Conservation (phyloP, 495 filamentous ascomycete species). For the Pseudevernia furfuracea region DNA sequence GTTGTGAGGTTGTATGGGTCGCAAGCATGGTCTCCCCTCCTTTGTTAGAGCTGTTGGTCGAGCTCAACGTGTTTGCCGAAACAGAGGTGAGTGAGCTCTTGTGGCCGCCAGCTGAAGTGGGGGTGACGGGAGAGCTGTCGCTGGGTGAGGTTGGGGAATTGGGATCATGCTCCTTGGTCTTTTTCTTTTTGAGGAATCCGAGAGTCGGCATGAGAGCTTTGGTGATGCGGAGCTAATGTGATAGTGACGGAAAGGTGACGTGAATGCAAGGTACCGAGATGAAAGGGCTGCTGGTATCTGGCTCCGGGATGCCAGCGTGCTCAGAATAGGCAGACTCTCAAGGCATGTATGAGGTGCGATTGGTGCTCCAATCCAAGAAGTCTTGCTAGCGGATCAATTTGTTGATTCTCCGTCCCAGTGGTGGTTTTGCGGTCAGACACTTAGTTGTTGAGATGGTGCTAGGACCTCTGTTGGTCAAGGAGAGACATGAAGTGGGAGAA, state of each 20-base stretch:
- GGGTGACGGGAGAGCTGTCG: slow-evolving; percentile 42
- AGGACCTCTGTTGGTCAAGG: slow-evolving; percentile 17
- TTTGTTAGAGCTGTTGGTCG: slow-evolving; percentile 28
- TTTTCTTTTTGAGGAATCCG: slow-evolving; percentile 93
- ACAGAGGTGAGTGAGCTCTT: slow-evolving; percentile 33
- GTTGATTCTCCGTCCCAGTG: slow-evolving; percentile 9
- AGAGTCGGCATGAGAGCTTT: slow-evolving; percentile 27
- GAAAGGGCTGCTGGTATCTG: slow-evolving; percentile 14
- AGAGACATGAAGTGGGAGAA: slow-evolving; percentile 8
- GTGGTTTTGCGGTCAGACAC: slow-evolving; percentile 14
- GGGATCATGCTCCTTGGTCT: slow-evolving; percentile 71
- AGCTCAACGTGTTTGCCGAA: slow-evolving; percentile 34
- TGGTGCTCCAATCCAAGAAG: slow-evolving; percentile 16
- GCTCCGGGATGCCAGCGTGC: slow-evolving; percentile 9
- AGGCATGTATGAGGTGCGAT: slow-evolving; percentile 17
- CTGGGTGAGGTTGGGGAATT: slow-evolving; percentile 57
- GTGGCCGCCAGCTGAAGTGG: slow-evolving; percentile 29
- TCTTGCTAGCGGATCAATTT: slow-evolving; percentile 15
- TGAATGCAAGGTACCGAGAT: slow-evolving; percentile 15
- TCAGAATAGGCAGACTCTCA: slow-evolving; percentile 12
- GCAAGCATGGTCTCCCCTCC: slow-evolving; percentile 21
- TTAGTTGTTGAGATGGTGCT: slow-evolving; percentile 17
- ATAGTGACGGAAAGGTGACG: slow-evolving; percentile 10
- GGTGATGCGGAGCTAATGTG: slow-evolving; percentile 11
- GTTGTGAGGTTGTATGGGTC: slow-evolving; percentile 22